Evolutionary conservation across 2,329 filamentous ascomycete genomes (phyloP).

Genomic region (Ophidiomyces ophidiicola): DNA sequence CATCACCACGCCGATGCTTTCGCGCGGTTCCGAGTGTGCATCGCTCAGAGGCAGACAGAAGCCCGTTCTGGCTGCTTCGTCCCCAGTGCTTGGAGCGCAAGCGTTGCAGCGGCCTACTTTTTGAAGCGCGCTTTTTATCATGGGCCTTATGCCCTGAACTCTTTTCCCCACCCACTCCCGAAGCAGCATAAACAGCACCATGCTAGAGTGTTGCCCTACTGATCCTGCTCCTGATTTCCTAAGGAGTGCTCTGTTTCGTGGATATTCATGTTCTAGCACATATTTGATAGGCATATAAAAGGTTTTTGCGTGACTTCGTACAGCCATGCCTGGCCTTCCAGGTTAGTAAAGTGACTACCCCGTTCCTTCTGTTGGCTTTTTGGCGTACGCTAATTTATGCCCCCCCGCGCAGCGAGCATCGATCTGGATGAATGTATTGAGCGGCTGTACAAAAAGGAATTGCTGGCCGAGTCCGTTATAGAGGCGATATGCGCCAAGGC

Average conservation of each 20-base stretch:
- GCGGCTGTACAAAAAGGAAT: conserved; percentile 90
- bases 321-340: conserved; percentile 15
- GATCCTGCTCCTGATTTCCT: conserved; percentile 4
- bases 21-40: too few relatives aligned
- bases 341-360: conserved; percentile 8
- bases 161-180: too few relatives aligned
- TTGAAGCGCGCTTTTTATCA: too few relatives aligned
- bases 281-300: background rate
- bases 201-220: conserved; percentile 1
- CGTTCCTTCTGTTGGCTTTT: background rate
- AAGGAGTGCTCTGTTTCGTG: conserved; percentile 5
- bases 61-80: too few relatives aligned
- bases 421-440: conserved; percentile 98
- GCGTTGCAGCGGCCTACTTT: too few relatives aligned
- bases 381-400: background rate
- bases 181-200: background rate
- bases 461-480: conserved; percentile 93
- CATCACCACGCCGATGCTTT: too few relatives aligned
- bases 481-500: conserved; percentile 99
- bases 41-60: too few relatives aligned
- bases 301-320: background rate
- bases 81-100: too few relatives aligned
- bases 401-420: conserved; percentile 59
- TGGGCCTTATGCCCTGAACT: conserved; percentile 1
- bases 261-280: background rate